Percentiles rank a stretch among this genome's conserved stretches.
Evolutionary conservation across 2,329 filamentous ascomycete genomes (phyloP).

Genomic region (Phialophora tarda): DNA sequence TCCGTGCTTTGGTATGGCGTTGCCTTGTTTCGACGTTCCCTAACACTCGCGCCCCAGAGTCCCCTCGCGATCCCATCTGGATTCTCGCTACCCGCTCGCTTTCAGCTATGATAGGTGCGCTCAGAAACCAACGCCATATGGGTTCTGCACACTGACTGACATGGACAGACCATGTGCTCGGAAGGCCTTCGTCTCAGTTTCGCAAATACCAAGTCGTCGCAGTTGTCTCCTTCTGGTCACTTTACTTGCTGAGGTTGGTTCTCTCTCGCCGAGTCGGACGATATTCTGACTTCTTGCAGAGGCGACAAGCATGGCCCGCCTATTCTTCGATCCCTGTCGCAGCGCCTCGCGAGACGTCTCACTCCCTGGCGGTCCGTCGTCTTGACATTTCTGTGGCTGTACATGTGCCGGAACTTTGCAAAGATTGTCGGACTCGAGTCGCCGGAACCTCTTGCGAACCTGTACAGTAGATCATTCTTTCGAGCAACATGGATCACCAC

Average conservation of each 20-base stretch:
- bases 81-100: not conserved
- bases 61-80: slow-evolving; percentile 17
- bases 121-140: not conserved
- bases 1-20: slow-evolving; percentile 32
- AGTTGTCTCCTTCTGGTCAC: slow-evolving; percentile 88
- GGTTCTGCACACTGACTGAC: slow-evolving; percentile 16
- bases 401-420: slow-evolving; percentile 89
- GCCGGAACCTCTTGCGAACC: slow-evolving; percentile 89
- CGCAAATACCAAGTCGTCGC: slow-evolving; percentile 90
- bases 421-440: slow-evolving; percentile 89
- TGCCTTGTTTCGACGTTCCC: slow-evolving; percentile 23
- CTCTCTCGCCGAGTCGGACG: slow-evolving; percentile 37
- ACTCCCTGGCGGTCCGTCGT: slow-evolving; percentile 91
- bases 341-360: slow-evolving; percentile 69
- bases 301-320: slow-evolving; percentile 90
- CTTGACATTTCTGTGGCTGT: slow-evolving; percentile 86
- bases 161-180: slow-evolving; percentile 79
- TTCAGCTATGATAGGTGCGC: slow-evolving; percentile 33
- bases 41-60: slow-evolving; percentile 13
- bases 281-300: slow-evolving; percentile 53
- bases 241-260: slow-evolving; percentile 74
- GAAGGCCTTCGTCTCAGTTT: slow-evolving; percentile 87
- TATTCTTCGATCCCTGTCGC: slow-evolving; percentile 71
- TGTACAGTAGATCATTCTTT: slow-evolving; percentile 92
- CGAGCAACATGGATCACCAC: slow-evolving; percentile 96